Percentiles rank a stretch among this genome's conserved stretches.
These are phyloP conservation scores for Andrographis paniculata DNA, from an alignment of 305 asterid genomes.

Conservation along the genomic window DNA sequence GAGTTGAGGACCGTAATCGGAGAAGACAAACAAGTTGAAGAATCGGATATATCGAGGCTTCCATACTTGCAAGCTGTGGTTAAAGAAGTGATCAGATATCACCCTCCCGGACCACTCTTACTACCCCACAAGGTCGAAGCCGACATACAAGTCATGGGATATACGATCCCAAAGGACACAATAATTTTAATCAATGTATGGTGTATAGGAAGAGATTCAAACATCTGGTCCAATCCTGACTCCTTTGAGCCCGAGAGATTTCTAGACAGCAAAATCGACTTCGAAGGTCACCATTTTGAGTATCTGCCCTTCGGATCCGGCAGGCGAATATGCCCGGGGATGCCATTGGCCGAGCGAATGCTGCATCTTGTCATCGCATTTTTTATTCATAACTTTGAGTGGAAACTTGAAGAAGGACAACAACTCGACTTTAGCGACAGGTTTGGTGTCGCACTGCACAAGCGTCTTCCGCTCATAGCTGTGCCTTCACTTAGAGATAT, in stretches of 20 bases:
- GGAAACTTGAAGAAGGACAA: background rate
- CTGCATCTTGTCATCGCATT: background rate
- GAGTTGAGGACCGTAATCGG: conserved; percentile 19
- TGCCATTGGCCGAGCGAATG: conserved; percentile 3
- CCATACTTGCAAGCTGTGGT: background rate
- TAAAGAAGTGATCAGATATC: background rate
- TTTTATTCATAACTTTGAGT: background rate
- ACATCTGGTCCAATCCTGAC: background rate
- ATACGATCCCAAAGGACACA: background rate
- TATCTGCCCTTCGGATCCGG: background rate
- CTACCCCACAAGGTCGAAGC: background rate
- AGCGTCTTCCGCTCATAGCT: background rate
- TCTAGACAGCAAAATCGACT: background rate
- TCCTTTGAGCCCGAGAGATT: background rate
- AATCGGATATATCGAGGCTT: conserved; percentile 27
- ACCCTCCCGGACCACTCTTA: background rate
- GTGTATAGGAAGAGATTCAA: background rate
- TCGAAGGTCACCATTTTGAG: background rate
- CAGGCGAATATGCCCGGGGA: conserved; percentile 3
- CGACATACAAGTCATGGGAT: background rate
- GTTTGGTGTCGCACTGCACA: background rate
- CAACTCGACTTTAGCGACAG: background rate
- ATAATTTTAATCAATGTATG: background rate
- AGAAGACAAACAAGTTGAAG: conserved; percentile 16
- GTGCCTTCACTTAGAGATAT: too few relatives aligned